Percentiles rank a stretch among this genome's conserved stretches.
These are phyloP conservation scores for Zopfia rhizophila DNA, from an alignment of 2,329 filamentous ascomycete species.

Conservation along the genomic window DNA sequence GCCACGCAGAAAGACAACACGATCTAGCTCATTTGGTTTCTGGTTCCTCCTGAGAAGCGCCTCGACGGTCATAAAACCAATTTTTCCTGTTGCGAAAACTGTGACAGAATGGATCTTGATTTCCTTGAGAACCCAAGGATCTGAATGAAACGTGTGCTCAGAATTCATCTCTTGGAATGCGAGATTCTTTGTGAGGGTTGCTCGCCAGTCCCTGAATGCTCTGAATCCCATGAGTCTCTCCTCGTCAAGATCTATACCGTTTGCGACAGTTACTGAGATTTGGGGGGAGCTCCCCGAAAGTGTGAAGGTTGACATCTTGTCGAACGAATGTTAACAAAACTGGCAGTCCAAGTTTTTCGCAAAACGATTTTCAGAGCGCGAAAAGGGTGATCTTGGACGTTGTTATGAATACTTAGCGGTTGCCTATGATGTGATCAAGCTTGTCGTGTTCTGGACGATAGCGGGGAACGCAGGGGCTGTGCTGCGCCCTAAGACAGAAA, in stretches of 20 bases:
- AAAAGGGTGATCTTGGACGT: too few species aligned
- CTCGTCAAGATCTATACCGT: constrained; percentile 48
- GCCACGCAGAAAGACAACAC: constrained; percentile 64
- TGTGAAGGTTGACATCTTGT: neutral
- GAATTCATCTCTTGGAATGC: constrained; percentile 52
- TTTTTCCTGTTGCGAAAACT: constrained; percentile 56
- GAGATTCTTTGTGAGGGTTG: constrained; percentile 59
- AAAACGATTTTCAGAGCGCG: too few species aligned
- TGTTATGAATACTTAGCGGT: too few species aligned
- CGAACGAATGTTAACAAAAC: too few species aligned
- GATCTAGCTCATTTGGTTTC: constrained; percentile 59
- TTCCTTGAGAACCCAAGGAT: constrained; percentile 60
- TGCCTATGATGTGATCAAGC: too few species aligned
- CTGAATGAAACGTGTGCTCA: constrained; percentile 59
- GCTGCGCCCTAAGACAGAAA: too few species aligned
- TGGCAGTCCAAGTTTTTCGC: too few species aligned
- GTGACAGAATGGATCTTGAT: constrained; percentile 64
- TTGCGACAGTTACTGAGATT: neutral
- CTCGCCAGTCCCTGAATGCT: constrained; percentile 63
- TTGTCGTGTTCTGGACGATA: too few species aligned
- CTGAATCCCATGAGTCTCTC: constrained; percentile 60
- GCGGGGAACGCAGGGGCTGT: too few species aligned
- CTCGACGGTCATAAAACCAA: constrained; percentile 65
- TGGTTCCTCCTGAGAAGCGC: constrained; percentile 60
- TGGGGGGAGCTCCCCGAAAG: neutral